Conservation (phyloP, 306 rosid species). For the Potentilla sterilis region DNA sequence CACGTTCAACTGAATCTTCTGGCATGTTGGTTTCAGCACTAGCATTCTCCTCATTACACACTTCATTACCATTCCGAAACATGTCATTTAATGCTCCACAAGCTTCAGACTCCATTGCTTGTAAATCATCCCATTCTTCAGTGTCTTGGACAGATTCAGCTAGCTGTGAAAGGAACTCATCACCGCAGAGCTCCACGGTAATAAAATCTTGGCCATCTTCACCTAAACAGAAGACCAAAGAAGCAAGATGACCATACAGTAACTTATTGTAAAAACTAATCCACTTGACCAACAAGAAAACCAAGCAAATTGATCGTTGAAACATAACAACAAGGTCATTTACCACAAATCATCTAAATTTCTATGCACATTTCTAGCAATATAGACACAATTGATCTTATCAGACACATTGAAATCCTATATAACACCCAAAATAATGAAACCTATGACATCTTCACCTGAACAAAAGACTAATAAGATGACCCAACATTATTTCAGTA, state of each 20-base stretch:
- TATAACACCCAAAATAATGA: background rate
- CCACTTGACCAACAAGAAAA: background rate
- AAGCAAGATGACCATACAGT: background rate
- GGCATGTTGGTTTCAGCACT: constrained; percentile 29
- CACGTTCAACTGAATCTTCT: constrained; percentile 44
- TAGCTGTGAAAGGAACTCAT: constrained; percentile 71
- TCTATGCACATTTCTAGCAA: background rate
- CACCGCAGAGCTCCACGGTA: constrained; percentile 88
- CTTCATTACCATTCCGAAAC: constrained; percentile 32
- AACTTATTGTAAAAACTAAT: background rate
- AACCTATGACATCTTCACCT: background rate
- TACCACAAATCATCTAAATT: background rate
- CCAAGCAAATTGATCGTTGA: background rate
- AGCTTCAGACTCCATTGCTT: constrained; percentile 75
- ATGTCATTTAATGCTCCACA: constrained; percentile 52
- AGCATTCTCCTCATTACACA: constrained; percentile 9
- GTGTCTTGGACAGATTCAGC: constrained; percentile 63
- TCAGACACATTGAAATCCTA: background rate
- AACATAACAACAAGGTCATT: too few species aligned
- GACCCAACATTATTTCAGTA: background rate
- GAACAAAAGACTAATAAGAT: background rate
- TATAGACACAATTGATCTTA: background rate
- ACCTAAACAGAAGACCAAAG: constrained; percentile 37
- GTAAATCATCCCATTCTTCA: constrained; percentile 92
- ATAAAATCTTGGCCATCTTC: constrained; percentile 81